Conservation (phyloP, 2,329 filamentous ascomycete genomes). For the Sclerotinia nivalis region DNA sequence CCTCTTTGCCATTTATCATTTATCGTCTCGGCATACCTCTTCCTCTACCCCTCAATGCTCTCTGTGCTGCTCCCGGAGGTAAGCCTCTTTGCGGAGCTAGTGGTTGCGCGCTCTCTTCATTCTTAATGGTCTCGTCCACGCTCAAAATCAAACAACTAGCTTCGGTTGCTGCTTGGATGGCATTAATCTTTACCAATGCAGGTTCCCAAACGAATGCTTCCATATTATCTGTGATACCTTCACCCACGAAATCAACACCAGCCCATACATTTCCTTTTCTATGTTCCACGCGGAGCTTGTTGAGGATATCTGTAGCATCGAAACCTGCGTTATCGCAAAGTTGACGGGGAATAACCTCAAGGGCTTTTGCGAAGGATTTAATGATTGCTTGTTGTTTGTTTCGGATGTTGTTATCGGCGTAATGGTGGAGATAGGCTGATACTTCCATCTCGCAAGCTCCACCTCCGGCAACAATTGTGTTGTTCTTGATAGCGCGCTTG, state of each 20-base stretch:
- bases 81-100: constrained; percentile 76
- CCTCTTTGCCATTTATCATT: constrained; percentile 15
- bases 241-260: constrained; percentile 90
- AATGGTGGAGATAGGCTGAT: constrained; percentile 88
- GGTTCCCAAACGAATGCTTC: constrained; percentile 97
- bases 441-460: constrained; percentile 97
- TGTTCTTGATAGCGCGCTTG: constrained; percentile 95
- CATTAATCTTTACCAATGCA: constrained; percentile 93
- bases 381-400: constrained; percentile 97
- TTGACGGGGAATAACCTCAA: constrained; percentile 95
- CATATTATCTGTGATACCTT: constrained; percentile 93
- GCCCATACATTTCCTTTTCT: constrained; percentile 91
- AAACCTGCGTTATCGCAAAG: constrained; percentile 98
- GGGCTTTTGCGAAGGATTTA: constrained; percentile 95
- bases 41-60: constrained; percentile 79
- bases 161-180: constrained; percentile 93
- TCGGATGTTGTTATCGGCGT: constrained; percentile 86
- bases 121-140: constrained; percentile 98
- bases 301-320: constrained; percentile 96
- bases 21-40: constrained; percentile 77
- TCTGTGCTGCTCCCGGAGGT: constrained; percentile 81
- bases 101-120: constrained; percentile 86
- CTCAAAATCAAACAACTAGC: constrained; percentile 92
- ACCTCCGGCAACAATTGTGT: constrained; percentile 90
- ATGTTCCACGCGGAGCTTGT: constrained; percentile 94